These are phyloP conservation scores for Pseudopyrenochaeta lycopersici DNA, from an alignment of 2,329 filamentous ascomycete species.

Conservation along the genomic window DNA sequence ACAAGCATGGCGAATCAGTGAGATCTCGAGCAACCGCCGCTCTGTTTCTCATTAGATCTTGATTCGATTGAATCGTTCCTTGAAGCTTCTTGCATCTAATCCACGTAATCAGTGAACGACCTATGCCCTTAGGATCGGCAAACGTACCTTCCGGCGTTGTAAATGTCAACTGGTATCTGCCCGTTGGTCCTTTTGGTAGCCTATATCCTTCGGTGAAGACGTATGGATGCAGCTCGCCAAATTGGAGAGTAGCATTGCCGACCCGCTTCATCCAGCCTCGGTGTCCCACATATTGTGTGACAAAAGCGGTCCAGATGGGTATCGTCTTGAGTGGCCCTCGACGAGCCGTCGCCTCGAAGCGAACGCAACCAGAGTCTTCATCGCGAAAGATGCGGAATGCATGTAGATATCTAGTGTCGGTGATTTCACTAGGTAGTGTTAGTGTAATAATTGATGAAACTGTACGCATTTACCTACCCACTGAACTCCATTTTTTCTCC, in stretches of 20 bases:
- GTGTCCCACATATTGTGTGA: slow-evolving; percentile 54
- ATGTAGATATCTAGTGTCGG: slow-evolving; percentile 62
- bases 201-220: slow-evolving; percentile 63
- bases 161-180: slow-evolving; percentile 47
- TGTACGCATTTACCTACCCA: slow-evolving; percentile 50
- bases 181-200: slow-evolving; percentile 36
- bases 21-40: background rate
- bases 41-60: slow-evolving; percentile 6
- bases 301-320: slow-evolving; percentile 66
- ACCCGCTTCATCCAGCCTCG: slow-evolving; percentile 59
- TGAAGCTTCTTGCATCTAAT: slow-evolving; percentile 41
- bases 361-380: slow-evolving; percentile 58
- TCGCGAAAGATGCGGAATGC: slow-evolving; percentile 65
- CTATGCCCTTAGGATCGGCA: too few relatives aligned
- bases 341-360: slow-evolving; percentile 65
- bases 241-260: slow-evolving; percentile 54
- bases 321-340: slow-evolving; percentile 62
- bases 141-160: slow-evolving; percentile 41
- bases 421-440: slow-evolving; percentile 56
- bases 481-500: slow-evolving; percentile 58
- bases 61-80: slow-evolving; percentile 44
- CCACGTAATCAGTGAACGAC: background rate
- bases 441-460: slow-evolving; percentile 1
- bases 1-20: background rate
- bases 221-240: slow-evolving; percentile 62